Evolutionary conservation across 2,329 filamentous ascomycete species (phyloP).

Genomic region (Fusarium luffae): DNA sequence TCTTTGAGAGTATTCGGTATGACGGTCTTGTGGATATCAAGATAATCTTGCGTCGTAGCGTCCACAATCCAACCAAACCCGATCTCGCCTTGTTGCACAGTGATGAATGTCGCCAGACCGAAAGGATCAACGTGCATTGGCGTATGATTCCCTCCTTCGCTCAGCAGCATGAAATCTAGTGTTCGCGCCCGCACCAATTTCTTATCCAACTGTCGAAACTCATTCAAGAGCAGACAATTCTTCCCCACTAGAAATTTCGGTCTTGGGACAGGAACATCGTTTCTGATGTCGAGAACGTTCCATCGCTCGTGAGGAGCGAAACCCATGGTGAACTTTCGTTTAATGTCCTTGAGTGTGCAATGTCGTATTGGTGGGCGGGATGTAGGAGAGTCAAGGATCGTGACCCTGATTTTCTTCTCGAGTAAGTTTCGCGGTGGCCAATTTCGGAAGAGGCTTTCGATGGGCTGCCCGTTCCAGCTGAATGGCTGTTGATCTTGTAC

Average conservation of each 20-base stretch:
- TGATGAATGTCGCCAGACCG: neutral
- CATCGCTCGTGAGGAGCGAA: neutral
- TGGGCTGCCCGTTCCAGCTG: neutral
- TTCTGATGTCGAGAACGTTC: neutral
- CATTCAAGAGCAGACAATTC: neutral
- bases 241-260: neutral
- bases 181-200: neutral
- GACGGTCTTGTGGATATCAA: neutral
- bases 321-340: fast-evolving
- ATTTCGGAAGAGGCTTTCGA: neutral
- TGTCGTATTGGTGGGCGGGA: no score
- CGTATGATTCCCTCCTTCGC: neutral
- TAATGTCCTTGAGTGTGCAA: neutral
- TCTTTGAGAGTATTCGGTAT: neutral
- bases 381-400: neutral
- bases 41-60: neutral
- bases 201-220: neutral
- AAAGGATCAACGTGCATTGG: neutral
- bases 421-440: no score
- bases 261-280: neutral
- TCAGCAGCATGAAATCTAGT: neutral
- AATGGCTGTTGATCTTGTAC: neutral
- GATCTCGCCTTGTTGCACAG: neutral
- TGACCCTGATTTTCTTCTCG: neutral
- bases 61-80: neutral